Percentiles rank a stretch among this genome's conserved stretches.
Conservation (phyloP, 208 protist species). For the Trichomonas gallinae region DNA sequence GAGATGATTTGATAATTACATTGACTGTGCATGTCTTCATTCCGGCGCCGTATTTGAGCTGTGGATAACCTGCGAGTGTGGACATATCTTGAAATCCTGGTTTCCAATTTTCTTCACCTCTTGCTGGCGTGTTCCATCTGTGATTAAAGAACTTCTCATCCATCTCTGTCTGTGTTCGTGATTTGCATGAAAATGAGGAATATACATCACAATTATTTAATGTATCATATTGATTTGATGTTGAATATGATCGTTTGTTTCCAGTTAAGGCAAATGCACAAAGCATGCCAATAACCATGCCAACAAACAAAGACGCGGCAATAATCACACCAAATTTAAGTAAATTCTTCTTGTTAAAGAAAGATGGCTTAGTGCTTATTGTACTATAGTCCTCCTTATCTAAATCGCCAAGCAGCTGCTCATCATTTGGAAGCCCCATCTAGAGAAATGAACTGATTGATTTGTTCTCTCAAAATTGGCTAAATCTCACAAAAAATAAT, state of each 20-base stretch:
- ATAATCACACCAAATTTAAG: background rate
- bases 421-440: background rate
- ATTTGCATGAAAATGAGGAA: background rate
- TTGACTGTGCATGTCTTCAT: background rate
- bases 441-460: background rate
- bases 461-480: too few relatives aligned
- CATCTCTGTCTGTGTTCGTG: background rate
- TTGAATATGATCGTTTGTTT: too few relatives aligned
- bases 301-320: background rate
- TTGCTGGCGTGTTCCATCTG: slow-evolving; percentile 30
- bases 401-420: background rate
- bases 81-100: slow-evolving; percentile 39
- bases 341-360: background rate
- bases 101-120: slow-evolving; percentile 23
- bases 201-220: background rate
- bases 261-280: background rate
- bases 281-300: background rate
- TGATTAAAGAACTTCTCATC: background rate
- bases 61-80: slow-evolving; percentile 34
- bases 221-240: background rate
- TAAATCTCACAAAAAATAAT: too few relatives aligned
- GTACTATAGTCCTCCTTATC: background rate
- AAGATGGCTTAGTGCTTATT: background rate
- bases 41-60: background rate
- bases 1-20: background rate